A percentile compares a stretch with the other conserved stretches of the same genome.
Evolutionary conservation across 2,329 filamentous ascomycete genomes (phyloP).

Genomic region (Verticillium dahliae): DNA sequence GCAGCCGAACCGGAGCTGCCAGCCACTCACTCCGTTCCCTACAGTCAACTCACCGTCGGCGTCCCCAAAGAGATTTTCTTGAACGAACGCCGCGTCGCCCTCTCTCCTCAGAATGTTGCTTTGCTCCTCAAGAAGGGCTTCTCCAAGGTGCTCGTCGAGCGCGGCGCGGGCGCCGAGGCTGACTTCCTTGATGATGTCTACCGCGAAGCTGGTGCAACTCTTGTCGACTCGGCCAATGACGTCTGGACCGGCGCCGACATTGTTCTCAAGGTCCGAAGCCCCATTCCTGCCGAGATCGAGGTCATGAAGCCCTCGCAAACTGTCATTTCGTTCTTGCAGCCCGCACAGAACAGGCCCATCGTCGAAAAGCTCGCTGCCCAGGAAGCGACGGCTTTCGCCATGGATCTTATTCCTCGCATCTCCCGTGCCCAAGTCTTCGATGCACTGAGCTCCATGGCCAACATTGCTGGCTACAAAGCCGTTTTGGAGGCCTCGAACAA

Average conservation of each 20-base stretch:
- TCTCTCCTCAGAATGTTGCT: conserved; percentile 78
- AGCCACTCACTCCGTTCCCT: conserved; percentile 50
- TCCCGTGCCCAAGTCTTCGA: conserved; percentile 86
- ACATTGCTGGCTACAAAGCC: conserved; percentile 90
- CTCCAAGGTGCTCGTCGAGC: conserved; percentile 68
- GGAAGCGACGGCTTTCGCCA: conserved; percentile 73
- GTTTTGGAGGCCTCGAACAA: conserved; percentile 84
- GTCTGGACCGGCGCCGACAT: conserved; percentile 74
- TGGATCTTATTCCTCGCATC: conserved; percentile 90
- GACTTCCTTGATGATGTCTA: conserved; percentile 76
- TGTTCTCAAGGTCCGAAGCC: conserved; percentile 76
- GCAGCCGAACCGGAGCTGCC: conserved; percentile 32
- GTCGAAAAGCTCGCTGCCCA: conserved; percentile 66
- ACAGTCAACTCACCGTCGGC: conserved; percentile 67
- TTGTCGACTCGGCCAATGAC: conserved; percentile 60
- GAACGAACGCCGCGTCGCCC: conserved; percentile 74
- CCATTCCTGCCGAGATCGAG: conserved; percentile 63
- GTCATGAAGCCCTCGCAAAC: conserved; percentile 63
- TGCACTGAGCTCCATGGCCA: conserved; percentile 86
- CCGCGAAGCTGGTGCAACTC: conserved; percentile 67
- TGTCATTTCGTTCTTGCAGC: conserved; percentile 78
- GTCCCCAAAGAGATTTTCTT: conserved; percentile 73
- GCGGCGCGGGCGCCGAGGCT: conserved; percentile 70
- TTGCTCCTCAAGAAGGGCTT: conserved; percentile 83
- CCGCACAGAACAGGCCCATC: conserved; percentile 68